A percentile compares a stretch with the other conserved stretches of the same genome.
Evolutionary conservation across 2,329 filamentous ascomycete species (phyloP).

Genomic region (Aureobasidium sp.): DNA sequence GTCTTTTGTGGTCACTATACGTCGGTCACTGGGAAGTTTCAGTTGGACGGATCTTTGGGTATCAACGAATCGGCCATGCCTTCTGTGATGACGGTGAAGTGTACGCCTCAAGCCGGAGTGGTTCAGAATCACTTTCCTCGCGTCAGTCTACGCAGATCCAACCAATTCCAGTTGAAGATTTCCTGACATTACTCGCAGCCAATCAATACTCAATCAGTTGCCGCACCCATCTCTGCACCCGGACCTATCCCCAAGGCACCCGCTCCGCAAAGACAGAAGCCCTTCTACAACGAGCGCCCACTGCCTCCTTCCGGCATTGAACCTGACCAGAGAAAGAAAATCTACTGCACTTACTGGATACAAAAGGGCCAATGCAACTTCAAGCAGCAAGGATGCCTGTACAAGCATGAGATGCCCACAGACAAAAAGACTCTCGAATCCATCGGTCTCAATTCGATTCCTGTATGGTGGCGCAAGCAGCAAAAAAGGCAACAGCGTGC

Average conservation of each 20-base stretch:
- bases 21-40: slow-evolving; percentile 19
- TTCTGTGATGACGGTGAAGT: slow-evolving; percentile 15
- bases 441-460: slow-evolving; percentile 58
- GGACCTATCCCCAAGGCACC: not conserved
- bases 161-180: not conserved
- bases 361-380: slow-evolving; percentile 71
- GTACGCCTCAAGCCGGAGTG: not conserved
- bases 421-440: slow-evolving; percentile 58
- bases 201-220: not conserved
- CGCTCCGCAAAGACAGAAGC: not conserved
- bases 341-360: slow-evolving; percentile 87
- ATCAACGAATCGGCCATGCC: slow-evolving; percentile 19
- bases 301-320: slow-evolving; percentile 33
- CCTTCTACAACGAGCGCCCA: slow-evolving; percentile 11
- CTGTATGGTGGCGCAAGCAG: slow-evolving; percentile 52
- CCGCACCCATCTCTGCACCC: not conserved
- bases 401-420: slow-evolving; percentile 82
- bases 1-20: slow-evolving; percentile 26
- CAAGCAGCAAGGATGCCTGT: slow-evolving; percentile 77
- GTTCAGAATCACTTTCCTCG: not conserved
- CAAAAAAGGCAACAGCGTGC: slow-evolving; percentile 9
- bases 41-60: slow-evolving; percentile 19
- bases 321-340: slow-evolving; percentile 51
- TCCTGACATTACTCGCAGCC: not conserved
- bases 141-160: not conserved